Base-by-base conservation (phyloP, 164 flowering plant genomes). In the Dillenia turbinata region DNA sequence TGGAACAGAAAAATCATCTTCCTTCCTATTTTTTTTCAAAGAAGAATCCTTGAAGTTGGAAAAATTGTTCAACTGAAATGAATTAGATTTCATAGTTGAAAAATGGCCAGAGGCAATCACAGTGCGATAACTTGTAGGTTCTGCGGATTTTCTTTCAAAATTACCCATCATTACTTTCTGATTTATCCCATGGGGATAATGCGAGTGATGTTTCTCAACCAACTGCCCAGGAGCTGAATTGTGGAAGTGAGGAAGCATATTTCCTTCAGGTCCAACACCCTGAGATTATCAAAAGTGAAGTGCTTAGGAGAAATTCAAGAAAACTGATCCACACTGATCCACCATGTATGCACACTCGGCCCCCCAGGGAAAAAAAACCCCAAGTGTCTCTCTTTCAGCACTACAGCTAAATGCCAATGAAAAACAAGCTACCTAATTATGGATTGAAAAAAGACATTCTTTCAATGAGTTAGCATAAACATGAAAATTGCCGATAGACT, bases 261-360 rank as follows among this genome's bases (percentile, higher is more conserved):
- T 63, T 67, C 68, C 73, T 52, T 75, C 73, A 49, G 46, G 61
- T 51, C 65, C 68, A 53, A 56, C 72, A 43, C 58, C 77, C 87
- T 83, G 49, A 44, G 67, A 8, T 12, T 10, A 50, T 49, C 48
- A 44, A 26, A 52, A 47, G 17, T 24, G 15, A 57, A 22, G n/a
- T 13, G 44, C 50, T 16, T 9, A 49, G n/a, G 33, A 1, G 52
- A 33, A 33, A 33, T 33, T 33, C 40, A 33, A 33, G 40, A 33
- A 33, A 5, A 22, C 11, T 16, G 24, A 22, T 54, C 16, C 11
- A n/a, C n/a, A 26, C 5, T 5, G 5, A 26, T 26, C 33, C 33
- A 26, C 33, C 33, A 26, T 26, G 33, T 26, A 26, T 26, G 33
- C 33, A 26, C n/a, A n/a, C n/a, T n/a, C n/a, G n/a, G n/a, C n/a